phyloP scores from a whole-genome alignment of 2,329 filamentous ascomycete genomes.

The Pseudogymnoascus destructans region DNA sequence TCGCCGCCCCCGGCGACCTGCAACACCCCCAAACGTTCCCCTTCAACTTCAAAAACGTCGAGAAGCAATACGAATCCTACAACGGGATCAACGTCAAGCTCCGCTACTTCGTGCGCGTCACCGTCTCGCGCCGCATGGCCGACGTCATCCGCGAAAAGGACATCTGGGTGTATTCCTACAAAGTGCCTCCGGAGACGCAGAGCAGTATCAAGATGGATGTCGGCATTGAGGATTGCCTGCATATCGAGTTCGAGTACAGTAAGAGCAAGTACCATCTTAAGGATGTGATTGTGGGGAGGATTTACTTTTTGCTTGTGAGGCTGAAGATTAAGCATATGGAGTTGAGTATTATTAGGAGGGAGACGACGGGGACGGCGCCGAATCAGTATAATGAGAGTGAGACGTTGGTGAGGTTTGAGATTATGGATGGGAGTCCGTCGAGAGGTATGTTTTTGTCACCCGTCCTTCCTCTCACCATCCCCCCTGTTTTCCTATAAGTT shows the following conservation, averaged over 20 bases:
- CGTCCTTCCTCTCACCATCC: neutral
- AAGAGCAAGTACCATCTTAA: slow-evolving; percentile 99
- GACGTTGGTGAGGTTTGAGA: slow-evolving; percentile 95
- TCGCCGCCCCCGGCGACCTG: slow-evolving; percentile 91
- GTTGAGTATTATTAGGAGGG: slow-evolving; percentile 87
- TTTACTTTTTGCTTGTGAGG: slow-evolving; percentile 94
- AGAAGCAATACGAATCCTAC: slow-evolving; percentile 99
- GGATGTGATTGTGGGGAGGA: slow-evolving; percentile 95
- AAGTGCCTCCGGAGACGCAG: slow-evolving; percentile 96
- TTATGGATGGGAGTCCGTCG: slow-evolving; percentile 98
- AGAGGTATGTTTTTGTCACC: slow-evolving; percentile 46
- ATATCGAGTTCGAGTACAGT: slow-evolving; percentile 99
- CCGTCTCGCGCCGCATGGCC: slow-evolving; percentile 90
- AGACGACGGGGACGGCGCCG: slow-evolving; percentile 89
- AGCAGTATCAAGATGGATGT: slow-evolving; percentile 99
- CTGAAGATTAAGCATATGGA: slow-evolving; percentile 99
- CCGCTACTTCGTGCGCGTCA: slow-evolving; percentile 95
- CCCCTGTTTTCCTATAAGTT: neutral
- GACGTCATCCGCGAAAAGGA: slow-evolving; percentile 98
- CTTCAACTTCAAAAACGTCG: slow-evolving; percentile 99
- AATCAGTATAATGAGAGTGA: slow-evolving; percentile 99
- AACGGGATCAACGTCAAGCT: slow-evolving; percentile 99
- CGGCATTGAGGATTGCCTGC: slow-evolving; percentile 95
- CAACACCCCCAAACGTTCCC: slow-evolving; percentile 98
- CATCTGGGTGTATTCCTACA: slow-evolving; percentile 98